phyloP scores from a whole-genome alignment of 306 rosid genomes.

The Nissolia schottii region DNA sequence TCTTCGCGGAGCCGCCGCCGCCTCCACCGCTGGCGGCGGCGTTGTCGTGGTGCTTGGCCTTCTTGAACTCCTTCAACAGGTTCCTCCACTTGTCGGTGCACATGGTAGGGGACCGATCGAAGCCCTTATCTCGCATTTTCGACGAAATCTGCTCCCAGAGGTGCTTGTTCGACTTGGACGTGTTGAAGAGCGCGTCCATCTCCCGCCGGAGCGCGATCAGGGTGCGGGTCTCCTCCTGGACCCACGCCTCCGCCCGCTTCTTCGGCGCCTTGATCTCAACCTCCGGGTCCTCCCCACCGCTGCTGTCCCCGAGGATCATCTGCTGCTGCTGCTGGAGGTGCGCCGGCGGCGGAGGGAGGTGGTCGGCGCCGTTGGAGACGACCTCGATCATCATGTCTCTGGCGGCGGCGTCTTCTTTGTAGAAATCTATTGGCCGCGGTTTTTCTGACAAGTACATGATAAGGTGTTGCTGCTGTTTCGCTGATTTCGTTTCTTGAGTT shows the following conservation, averaged over 20 bases:
- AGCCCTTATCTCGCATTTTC: conserved; percentile 86
- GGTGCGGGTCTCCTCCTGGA: conserved; percentile 87
- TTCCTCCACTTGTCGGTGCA: conserved; percentile 99
- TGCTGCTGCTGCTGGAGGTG: conserved; percentile 34
- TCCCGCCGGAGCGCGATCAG: conserved; percentile 68
- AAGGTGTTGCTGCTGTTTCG: background rate
- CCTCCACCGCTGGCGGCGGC: conserved; percentile 76
- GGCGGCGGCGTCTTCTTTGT: conserved; percentile 48
- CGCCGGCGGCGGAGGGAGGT: conserved; percentile 31
- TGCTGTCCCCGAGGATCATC: conserved; percentile 71
- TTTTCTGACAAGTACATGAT: conserved; percentile 79
- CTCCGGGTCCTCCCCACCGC: conserved; percentile 77
- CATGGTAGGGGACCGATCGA: conserved; percentile 92
- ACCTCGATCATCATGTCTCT: conserved; percentile 81
- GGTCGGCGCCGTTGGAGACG: conserved; percentile 36
- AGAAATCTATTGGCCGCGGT: conserved; percentile 68
- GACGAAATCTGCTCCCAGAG: conserved; percentile 91
- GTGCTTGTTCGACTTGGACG: conserved; percentile 90
- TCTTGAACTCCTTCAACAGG: conserved; percentile 88
- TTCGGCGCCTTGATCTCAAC: conserved; percentile 82
- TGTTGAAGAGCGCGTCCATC: conserved; percentile 73
- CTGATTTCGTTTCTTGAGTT: background rate
- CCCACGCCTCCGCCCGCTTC: conserved; percentile 97
- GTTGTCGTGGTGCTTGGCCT: conserved; percentile 70
- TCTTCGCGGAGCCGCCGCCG: conserved; percentile 80